Evolutionary conservation across 495 filamentous ascomycete species (phyloP).

Genomic region (Aspergillus ostianus): DNA sequence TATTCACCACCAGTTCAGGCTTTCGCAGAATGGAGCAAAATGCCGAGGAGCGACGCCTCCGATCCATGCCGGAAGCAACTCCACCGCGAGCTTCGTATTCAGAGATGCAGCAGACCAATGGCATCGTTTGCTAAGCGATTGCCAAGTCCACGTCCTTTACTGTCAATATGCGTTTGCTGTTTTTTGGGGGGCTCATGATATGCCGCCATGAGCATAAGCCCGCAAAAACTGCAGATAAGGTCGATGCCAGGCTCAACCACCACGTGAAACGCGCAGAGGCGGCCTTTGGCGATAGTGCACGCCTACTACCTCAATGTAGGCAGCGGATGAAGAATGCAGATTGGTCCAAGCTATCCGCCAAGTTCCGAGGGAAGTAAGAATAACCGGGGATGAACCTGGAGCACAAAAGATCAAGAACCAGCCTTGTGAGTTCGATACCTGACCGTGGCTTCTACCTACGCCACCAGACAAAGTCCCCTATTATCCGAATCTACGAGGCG

Average conservation of each 20-base stretch:
- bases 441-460: background rate
- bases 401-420: background rate
- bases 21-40: background rate
- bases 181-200: background rate
- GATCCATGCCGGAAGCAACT: background rate
- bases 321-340: background rate
- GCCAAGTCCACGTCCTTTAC: background rate
- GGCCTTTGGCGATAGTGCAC: background rate
- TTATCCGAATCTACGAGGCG: background rate
- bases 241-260: background rate
- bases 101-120: background rate
- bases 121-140: background rate
- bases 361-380: background rate
- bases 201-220: background rate
- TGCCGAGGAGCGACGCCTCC: background rate
- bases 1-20: too few relatives aligned
- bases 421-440: background rate
- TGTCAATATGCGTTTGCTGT: too few relatives aligned
- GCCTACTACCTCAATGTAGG: background rate
- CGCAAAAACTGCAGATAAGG: too few relatives aligned
- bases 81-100: background rate
- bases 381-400: background rate
- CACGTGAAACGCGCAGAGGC: background rate
- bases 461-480: background rate
- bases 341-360: background rate